Percentiles rank a stretch among this genome's conserved stretches.
Conservation (phyloP, 352 stramenopile species). For the Pythium sukuiense region DNA sequence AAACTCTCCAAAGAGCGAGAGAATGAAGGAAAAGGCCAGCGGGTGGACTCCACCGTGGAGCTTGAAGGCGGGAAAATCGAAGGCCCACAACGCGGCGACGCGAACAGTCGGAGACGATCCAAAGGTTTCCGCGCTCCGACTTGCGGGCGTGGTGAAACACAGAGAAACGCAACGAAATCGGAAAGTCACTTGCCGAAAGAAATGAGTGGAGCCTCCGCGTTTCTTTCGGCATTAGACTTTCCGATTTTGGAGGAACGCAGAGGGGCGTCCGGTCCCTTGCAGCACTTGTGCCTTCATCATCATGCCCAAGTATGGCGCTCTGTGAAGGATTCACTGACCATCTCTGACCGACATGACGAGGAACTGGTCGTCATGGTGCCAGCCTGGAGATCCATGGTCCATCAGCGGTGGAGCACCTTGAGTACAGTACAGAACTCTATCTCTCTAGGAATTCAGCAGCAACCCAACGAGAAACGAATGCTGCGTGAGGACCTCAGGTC, state of each 20-base stretch:
- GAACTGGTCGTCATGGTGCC: not conserved
- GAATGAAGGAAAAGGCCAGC: constrained; percentile 5
- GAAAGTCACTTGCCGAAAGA: not conserved
- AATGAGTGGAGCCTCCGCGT: not conserved
- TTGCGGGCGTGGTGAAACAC: constrained; percentile 4
- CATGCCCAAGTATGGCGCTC: not conserved
- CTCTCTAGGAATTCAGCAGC: not conserved
- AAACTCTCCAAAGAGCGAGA: constrained; percentile 3
- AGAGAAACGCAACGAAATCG: constrained; percentile 6
- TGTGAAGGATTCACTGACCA: not conserved
- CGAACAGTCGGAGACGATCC: not conserved
- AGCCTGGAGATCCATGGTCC: not conserved
- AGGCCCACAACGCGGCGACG: not conserved
- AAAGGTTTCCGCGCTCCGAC: not conserved
- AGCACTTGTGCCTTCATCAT: not conserved
- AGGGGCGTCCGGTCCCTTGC: not conserved
- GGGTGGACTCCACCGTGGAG: not conserved
- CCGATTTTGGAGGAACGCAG: too few species aligned
- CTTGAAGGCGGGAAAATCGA: constrained; percentile 1
- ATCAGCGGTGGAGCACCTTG: too few species aligned
- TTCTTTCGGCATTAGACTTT: too few species aligned
- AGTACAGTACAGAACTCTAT: not conserved
- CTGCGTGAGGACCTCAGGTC: not conserved
- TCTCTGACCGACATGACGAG: not conserved
- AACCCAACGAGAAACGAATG: too few species aligned